Evolutionary conservation across 1,139 yeast genomes (phyloP).

Genomic region (Scheffersomyces stambukii): DNA sequence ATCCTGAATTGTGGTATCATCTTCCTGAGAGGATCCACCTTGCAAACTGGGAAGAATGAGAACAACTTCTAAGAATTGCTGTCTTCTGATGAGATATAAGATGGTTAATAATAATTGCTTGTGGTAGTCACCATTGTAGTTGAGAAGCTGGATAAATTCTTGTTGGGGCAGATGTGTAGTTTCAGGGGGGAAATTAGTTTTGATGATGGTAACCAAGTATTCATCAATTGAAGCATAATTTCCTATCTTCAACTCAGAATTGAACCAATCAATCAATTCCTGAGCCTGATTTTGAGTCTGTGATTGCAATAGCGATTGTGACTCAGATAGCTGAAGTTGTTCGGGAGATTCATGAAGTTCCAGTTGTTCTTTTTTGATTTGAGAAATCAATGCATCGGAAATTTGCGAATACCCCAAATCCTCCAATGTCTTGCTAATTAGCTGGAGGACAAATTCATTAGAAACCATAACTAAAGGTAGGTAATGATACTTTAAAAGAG

Average conservation of each 20-base stretch:
- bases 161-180: too few relatives aligned
- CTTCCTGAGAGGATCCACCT: too few relatives aligned
- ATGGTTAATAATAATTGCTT: slow-evolving; percentile 13
- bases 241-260: slow-evolving; percentile 17
- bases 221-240: slow-evolving; percentile 18
- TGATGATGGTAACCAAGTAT: slow-evolving; percentile 8
- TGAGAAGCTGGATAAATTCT: slow-evolving; percentile 7
- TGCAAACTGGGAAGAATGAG: slow-evolving; percentile 4
- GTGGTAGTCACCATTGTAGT: slow-evolving; percentile 7
- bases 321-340: slow-evolving; percentile 6
- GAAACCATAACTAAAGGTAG: slow-evolving; percentile 20
- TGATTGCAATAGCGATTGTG: too few relatives aligned
- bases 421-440: slow-evolving; percentile 27
- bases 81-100: slow-evolving; percentile 25
- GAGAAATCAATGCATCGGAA: slow-evolving; percentile 9
- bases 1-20: slow-evolving; percentile 7
- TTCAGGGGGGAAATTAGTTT: slow-evolving; percentile 2
- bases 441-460: slow-evolving; percentile 27
- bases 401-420: slow-evolving; percentile 24
- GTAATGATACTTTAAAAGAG: neutral
- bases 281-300: too few relatives aligned
- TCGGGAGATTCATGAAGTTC: slow-evolving; percentile 6
- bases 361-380: slow-evolving; percentile 2
- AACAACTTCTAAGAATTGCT: slow-evolving; percentile 11
- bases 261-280: slow-evolving; percentile 24